Conservation (phyloP, 495 filamentous ascomycete species). For the Amphirosellinia nigrospora region DNA sequence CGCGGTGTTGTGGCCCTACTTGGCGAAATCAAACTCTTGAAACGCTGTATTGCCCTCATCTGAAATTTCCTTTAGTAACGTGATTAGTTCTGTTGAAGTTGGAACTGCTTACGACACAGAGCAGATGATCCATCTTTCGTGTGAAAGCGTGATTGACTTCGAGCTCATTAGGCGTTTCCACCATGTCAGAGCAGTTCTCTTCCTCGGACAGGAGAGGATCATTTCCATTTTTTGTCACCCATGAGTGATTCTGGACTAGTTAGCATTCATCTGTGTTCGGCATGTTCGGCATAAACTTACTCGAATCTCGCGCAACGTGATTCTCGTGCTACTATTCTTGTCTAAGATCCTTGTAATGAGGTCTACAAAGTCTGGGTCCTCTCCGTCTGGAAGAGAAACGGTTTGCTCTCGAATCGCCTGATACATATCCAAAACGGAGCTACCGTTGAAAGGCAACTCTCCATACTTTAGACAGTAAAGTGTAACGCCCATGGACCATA, state of each 20-base stretch:
- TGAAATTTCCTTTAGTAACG: constrained; percentile 42
- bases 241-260: constrained; percentile 78
- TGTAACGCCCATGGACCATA: constrained; percentile 98
- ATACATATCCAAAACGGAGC: constrained; percentile 83
- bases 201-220: constrained; percentile 81
- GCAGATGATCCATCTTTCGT: constrained; percentile 77
- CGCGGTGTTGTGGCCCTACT: constrained; percentile 40
- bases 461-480: constrained; percentile 93
- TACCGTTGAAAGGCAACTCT: constrained; percentile 79
- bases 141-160: constrained; percentile 94
- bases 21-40: constrained; percentile 65
- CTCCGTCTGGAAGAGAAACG: constrained; percentile 55
- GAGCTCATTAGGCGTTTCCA: constrained; percentile 82
- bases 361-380: constrained; percentile 68
- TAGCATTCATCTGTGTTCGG: neutral
- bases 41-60: constrained; percentile 92
- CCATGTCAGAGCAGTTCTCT: constrained; percentile 83
- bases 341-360: constrained; percentile 71
- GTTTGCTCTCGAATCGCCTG: constrained; percentile 79
- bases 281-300: constrained; percentile 53
- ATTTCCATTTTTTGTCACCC: constrained; percentile 84
- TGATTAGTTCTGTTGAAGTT: neutral
- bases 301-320: constrained; percentile 79
- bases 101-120: constrained; percentile 75
- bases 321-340: constrained; percentile 78